phyloP scores from a whole-genome alignment of 2,329 filamentous ascomycete genomes.

The Hypoxylon sp. region DNA sequence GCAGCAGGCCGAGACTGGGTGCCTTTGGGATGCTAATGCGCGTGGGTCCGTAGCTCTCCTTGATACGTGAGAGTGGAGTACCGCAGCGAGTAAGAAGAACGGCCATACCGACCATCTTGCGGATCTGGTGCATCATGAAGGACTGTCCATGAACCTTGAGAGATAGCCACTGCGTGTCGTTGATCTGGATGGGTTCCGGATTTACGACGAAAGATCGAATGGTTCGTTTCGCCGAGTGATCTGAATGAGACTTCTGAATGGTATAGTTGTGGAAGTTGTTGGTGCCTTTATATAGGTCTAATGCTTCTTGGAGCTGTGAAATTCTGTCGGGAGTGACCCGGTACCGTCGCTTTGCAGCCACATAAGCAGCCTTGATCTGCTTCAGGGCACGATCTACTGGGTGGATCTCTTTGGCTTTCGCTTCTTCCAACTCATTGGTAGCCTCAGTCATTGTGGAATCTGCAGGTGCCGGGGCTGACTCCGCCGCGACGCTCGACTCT shows the following conservation, averaged over 20 bases:
- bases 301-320: conserved; percentile 79
- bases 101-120: conserved; percentile 98
- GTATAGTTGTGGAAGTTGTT: conserved; percentile 98
- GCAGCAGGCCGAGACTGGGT: conserved; percentile 86
- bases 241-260: conserved; percentile 84
- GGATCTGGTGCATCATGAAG: conserved; percentile 99
- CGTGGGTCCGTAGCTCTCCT: conserved; percentile 78
- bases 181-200: conserved; percentile 82
- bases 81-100: conserved; percentile 88
- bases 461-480: conserved; percentile 49
- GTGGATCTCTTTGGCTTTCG: conserved; percentile 60
- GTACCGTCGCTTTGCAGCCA: conserved; percentile 86
- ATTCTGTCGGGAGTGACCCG: conserved; percentile 82
- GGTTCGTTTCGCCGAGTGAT: conserved; percentile 87
- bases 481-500: conserved; percentile 25
- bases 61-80: conserved; percentile 78
- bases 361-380: conserved; percentile 84
- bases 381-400: conserved; percentile 77
- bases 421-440: conserved; percentile 39
- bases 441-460: conserved; percentile 42
- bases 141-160: conserved; percentile 97
- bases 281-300: conserved; percentile 85
- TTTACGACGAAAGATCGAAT: conserved; percentile 94
- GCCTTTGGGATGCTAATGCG: conserved; percentile 94
- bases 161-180: conserved; percentile 94